Evolutionary conservation across 116 monocot genomes (phyloP), one percentile per base, ranked within the genome.

Genomic region (Thalassia testudinum): DNA sequence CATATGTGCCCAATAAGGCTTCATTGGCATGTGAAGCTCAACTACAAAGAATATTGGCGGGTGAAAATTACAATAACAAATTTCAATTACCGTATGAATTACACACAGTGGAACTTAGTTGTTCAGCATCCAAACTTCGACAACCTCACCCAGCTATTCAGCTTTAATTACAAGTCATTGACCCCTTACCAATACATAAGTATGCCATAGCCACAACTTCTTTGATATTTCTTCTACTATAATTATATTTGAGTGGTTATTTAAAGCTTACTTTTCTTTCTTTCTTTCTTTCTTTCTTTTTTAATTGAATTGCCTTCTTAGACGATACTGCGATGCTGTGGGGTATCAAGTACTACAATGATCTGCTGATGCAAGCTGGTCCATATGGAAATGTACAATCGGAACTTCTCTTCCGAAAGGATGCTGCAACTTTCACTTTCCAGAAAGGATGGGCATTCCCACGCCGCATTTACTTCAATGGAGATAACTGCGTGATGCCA

Each of bases 391-490:
- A 84, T 22, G 81, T 95, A 52, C 88, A 87, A 66, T 85, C 88
- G 0, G 95, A 95, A 68, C 51, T 95, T 27, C 74, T 95, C 1
- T 52, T 95, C 21, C 63, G 62, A 15, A 95, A 95, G 67, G 78
- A 85, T 20, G 24, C 12, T 1, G 43, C 62, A 10, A 74, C 85
- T 0, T 88, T 95, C 65, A 88, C 88, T 27, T 67, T 88, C 47
- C 53, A 66, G 26, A 73, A 85, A 64, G 95, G 95, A 15, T 95
- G 88, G 95, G 95, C 81, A 11, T 95, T 95, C 71, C 88, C 95
- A 17, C 62, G 88, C 24, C 75, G 68, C 24, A 75, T 88, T 6
- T 81, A 81, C 72, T 95, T 88, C 72, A 88, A 95, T 26, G 88
- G 95, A 1, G 83, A 84, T 21, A 76, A 87, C 47, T 95, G 95